Conservation (phyloP, 169 alveolate genomes). For the Theileria equi region DNA sequence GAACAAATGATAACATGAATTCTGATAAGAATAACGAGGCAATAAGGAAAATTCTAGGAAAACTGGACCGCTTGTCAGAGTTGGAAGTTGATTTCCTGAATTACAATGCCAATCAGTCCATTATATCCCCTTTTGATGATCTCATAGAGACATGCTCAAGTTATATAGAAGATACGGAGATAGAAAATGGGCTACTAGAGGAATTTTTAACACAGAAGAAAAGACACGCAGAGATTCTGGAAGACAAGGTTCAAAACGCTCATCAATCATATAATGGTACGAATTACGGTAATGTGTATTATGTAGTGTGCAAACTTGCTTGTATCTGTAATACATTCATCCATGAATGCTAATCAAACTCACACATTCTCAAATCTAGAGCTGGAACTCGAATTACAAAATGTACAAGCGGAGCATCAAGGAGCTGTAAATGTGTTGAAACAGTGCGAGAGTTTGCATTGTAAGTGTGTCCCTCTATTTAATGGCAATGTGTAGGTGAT, state of each 20-base stretch:
- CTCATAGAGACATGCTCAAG: conserved; percentile 12
- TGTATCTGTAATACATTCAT: neutral
- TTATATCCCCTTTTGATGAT: conserved; percentile 21
- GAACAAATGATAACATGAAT: too few relatives aligned
- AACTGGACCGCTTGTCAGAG: conserved; percentile 36
- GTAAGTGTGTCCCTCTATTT: too few relatives aligned
- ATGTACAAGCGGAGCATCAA: too few relatives aligned
- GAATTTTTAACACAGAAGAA: conserved; percentile 32
- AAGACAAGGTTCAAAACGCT: conserved; percentile 3
- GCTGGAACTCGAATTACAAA: too few relatives aligned
- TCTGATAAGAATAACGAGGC: too few relatives aligned
- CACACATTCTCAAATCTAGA: too few relatives aligned
- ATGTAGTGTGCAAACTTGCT: neutral
- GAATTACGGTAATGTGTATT: neutral
- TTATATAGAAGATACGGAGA: conserved; percentile 13
- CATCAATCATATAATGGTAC: neutral
- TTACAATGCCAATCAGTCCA: conserved; percentile 5
- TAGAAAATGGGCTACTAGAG: conserved; percentile 17
- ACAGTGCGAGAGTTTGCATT: too few relatives aligned
- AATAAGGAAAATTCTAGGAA: neutral
- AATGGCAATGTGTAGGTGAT: too few relatives aligned
- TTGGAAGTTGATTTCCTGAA: conserved; percentile 32
- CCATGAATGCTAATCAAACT: neutral
- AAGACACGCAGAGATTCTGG: neutral
- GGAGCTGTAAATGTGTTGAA: too few relatives aligned